Conservation (phyloP, 2,329 filamentous ascomycete species). For the Pezicula radicicola region DNA sequence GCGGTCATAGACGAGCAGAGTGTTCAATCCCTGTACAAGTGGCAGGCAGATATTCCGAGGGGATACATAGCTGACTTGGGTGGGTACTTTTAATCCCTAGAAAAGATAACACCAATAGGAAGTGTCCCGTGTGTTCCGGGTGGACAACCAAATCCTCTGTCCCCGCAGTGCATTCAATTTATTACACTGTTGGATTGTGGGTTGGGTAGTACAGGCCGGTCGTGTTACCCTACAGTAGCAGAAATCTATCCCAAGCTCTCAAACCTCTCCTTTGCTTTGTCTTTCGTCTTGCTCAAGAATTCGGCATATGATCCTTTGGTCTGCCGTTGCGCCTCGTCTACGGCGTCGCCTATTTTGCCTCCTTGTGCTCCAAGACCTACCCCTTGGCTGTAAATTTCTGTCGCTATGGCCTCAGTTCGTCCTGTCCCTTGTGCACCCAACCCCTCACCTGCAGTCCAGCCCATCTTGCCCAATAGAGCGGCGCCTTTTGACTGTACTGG, state of each 20-base stretch:
- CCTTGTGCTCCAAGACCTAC: constrained; percentile 69
- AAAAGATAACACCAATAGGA: too few relatives aligned
- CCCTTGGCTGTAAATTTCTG: constrained; percentile 63
- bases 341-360: constrained; percentile 66
- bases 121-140: too few relatives aligned
- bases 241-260: constrained; percentile 44
- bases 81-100: too few relatives aligned
- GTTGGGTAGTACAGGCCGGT: too few relatives aligned
- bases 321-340: constrained; percentile 57
- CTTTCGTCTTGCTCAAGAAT: constrained; percentile 63
- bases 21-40: too few relatives aligned
- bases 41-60: too few relatives aligned
- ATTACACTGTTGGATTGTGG: too few relatives aligned
- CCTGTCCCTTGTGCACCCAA: constrained; percentile 62
- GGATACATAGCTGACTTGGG: too few relatives aligned
- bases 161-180: too few relatives aligned
- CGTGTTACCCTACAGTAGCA: too few relatives aligned
- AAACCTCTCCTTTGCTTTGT: constrained; percentile 64
- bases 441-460: constrained; percentile 64
- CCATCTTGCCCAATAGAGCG: constrained; percentile 69
- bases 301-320: constrained; percentile 58
- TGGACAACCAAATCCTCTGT: too few relatives aligned
- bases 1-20: too few relatives aligned
- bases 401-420: constrained; percentile 60
- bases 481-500: constrained; percentile 58